Conservation (phyloP, 2,329 filamentous ascomycete genomes). For the Aspergillus transmontanensis region DNA sequence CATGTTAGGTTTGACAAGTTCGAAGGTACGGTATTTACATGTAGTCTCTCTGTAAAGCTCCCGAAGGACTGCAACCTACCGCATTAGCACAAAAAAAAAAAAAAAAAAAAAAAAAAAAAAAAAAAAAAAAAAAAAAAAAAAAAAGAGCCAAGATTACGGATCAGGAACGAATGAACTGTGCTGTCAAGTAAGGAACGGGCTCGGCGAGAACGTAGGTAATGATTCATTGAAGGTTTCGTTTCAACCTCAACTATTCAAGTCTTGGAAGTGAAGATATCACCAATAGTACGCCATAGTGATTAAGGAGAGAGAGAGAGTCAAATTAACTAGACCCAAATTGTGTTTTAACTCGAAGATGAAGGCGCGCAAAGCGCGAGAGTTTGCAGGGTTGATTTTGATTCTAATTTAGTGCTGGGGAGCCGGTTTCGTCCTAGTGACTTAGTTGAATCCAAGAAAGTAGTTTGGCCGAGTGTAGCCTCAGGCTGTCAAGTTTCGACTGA, state of each 20-base stretch:
- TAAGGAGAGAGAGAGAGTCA: background rate
- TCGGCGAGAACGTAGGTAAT: background rate
- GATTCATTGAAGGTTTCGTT: background rate
- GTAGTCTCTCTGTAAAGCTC: background rate
- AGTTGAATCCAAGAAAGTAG: background rate
- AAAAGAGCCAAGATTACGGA: background rate
- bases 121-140: background rate
- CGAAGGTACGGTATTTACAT: background rate
- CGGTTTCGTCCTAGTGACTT: slow-evolving; percentile 7
- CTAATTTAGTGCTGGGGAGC: background rate
- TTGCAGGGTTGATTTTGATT: background rate
- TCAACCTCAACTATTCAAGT: background rate
- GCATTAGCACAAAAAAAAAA: background rate
- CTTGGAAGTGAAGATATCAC: background rate
- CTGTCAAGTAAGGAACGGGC: slow-evolving; percentile 3
- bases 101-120: background rate
- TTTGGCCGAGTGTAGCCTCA: slow-evolving; percentile 1
- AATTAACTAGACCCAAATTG: background rate
- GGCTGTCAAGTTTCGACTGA: background rate
- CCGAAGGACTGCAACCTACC: background rate
- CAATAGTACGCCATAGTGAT: background rate
- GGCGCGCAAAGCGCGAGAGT: slow-evolving; percentile 10
- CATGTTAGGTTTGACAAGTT: background rate
- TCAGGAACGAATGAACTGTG: slow-evolving; percentile 5
- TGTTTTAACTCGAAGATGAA: slow-evolving; percentile 1